phyloP scores from a whole-genome alignment of 495 filamentous ascomycete species.

The Hyaloscypha bicolor region DNA sequence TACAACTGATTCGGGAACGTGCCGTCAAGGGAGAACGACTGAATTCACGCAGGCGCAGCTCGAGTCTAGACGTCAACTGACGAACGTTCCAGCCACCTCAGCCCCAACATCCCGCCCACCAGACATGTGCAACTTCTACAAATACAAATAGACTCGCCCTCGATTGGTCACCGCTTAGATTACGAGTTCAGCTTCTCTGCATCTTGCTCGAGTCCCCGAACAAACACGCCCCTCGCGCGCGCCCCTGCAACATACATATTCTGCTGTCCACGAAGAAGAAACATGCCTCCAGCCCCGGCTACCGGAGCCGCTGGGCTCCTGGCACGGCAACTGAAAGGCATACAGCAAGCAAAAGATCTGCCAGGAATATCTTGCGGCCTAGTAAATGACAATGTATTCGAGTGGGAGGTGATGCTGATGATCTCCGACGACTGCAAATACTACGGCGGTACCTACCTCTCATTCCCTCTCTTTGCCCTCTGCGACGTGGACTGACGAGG shows the following conservation, averaged over 20 bases:
- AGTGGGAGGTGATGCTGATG: slow-evolving; percentile 99
- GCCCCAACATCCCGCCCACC: neutral
- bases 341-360: slow-evolving; percentile 89
- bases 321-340: slow-evolving; percentile 83
- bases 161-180: neutral
- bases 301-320: slow-evolving; percentile 70
- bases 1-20: neutral
- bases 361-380: slow-evolving; percentile 93
- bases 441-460: slow-evolving; percentile 65
- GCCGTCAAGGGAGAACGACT: neutral
- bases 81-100: neutral
- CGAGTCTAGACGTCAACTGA: neutral
- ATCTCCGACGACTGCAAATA: slow-evolving; percentile 94
- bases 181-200: neutral
- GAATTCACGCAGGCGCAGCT: neutral
- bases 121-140: neutral
- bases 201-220: neutral
- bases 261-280: neutral
- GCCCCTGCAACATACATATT: neutral
- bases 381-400: slow-evolving; percentile 86
- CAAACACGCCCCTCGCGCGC: neutral
- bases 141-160: neutral
- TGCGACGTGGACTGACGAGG: slow-evolving; percentile 39
- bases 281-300: slow-evolving; percentile 16
- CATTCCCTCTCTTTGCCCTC: slow-evolving; percentile 34